Base-by-base conservation (phyloP, 768 basidiomycete genomes). In the Xerocomellus amylosporus region DNA sequence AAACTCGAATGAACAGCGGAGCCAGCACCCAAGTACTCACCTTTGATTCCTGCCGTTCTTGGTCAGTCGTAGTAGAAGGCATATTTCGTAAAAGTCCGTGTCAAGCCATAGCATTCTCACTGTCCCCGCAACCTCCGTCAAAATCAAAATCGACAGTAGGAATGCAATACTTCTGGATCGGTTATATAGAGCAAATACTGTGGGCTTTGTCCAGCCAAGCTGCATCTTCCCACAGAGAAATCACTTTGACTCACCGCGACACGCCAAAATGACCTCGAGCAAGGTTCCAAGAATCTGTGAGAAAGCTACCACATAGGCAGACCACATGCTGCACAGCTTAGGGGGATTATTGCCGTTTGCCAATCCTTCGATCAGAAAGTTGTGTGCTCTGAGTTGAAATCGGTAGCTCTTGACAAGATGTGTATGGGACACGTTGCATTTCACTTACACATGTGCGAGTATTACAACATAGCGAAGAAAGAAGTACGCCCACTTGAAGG, bases 401-500 rank as follows among this genome's bases (percentile, higher is more conserved):
- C 17, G 28, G 13, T 15, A 26, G 34, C 10, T 14, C 20, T 33
- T 30, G n/a, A 19, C 13, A 7, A 42, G 14, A 31, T 19, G n/a
- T 5, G 9, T 9, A 12, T 7, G 7, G 10, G 22, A 42, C 2
- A 20, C 3, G 5, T 22, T 20, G 19, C 7, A 10, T 30, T 34
- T 14, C 19, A 57, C 66, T 64, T 30, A 69, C 67, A 58, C 8
- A 12, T 60, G 65, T 34, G 54, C 57, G 5, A 54, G 30, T 41
- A 70, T 46, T 8, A 52, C 53, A 38, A 50, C 37, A 55, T 70
- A 70, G 24, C 58, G 68, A 55, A 69, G 54, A 44, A 62, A 59
- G n/a, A 68, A 36, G 26, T 70, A 70, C 17, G 63, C 17, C 71
- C 73, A 73, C 49, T 69, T 74, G 30, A 65, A 58, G 5, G 53